Conservation (phyloP, 768 basidiomycete genomes). For the Suillus lakei region DNA sequence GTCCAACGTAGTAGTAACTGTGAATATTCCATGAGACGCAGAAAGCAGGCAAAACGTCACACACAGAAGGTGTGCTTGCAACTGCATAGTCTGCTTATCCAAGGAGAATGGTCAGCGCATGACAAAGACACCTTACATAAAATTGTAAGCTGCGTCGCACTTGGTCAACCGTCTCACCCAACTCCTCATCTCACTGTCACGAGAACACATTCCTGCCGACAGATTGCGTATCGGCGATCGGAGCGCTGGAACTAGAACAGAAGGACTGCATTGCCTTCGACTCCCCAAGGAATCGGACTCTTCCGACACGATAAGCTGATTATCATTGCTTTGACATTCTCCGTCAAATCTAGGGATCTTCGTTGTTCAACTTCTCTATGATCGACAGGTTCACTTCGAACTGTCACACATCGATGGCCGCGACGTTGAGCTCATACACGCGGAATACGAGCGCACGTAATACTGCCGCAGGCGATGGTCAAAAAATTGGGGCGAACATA, state of each 20-base stretch:
- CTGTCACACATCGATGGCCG: background rate
- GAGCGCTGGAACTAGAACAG: background rate
- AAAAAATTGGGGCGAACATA: background rate
- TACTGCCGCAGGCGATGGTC: background rate
- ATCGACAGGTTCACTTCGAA: background rate
- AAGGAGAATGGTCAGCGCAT: conserved; percentile 4
- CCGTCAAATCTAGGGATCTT: background rate
- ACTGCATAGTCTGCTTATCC: background rate
- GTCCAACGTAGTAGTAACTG: background rate
- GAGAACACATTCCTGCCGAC: background rate
- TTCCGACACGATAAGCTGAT: background rate
- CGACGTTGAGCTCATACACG: background rate
- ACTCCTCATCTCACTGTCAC: background rate
- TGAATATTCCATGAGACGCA: background rate
- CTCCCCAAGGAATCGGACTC: background rate
- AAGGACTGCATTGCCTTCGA: background rate
- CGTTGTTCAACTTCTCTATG: background rate
- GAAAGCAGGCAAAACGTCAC: background rate
- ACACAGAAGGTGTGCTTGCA: background rate
- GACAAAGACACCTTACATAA: conserved; percentile 11
- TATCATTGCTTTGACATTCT: background rate
- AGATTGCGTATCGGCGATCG: conserved; percentile 5
- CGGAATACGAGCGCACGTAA: conserved; percentile 8
- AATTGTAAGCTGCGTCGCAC: background rate
- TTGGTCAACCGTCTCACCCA: background rate